These are phyloP conservation scores for Colletotrichum filicis DNA, from an alignment of 2,329 filamentous ascomycete species.

Conservation along the genomic window DNA sequence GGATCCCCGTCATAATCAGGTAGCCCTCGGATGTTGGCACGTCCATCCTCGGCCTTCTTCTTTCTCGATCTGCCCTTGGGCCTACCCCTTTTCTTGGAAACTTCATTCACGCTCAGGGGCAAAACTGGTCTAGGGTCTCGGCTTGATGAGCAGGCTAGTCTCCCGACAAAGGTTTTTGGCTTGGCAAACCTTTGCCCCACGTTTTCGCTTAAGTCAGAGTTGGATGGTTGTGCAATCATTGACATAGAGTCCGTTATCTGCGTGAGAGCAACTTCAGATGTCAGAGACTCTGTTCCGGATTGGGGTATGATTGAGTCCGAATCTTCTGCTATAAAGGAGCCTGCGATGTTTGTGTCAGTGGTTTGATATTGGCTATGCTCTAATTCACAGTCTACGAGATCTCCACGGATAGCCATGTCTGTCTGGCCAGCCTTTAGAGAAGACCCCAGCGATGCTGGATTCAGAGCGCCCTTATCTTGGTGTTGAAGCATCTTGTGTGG, in stretches of 20 bases:
- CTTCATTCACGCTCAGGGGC: not conserved
- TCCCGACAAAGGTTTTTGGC: constrained; percentile 33
- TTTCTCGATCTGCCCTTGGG: not conserved
- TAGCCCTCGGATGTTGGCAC: constrained; percentile 27
- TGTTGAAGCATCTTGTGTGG: not conserved
- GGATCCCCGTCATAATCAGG: constrained; percentile 32
- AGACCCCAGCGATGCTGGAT: not conserved
- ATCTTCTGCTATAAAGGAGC: not conserved
- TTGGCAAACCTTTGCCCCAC: constrained; percentile 9
- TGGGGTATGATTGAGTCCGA: not conserved
- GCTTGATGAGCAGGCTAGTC: not conserved
- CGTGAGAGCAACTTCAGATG: constrained; percentile 1
- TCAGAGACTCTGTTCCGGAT: not conserved
- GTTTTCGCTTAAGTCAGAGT: not conserved
- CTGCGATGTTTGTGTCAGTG: not conserved
- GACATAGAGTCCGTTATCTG: constrained; percentile 14
- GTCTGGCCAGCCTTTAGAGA: not conserved
- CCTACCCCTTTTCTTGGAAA: not conserved
- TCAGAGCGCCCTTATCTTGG: not conserved
- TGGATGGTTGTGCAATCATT: constrained; percentile 10
- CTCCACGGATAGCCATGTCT: not conserved
- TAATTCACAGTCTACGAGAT: not conserved
- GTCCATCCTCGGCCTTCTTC: constrained; percentile 21
- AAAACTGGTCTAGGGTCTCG: not conserved
- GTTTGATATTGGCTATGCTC: not conserved